Evolutionary conservation across 2,329 filamentous ascomycete species (phyloP), one percentile per base, ranked within the genome.

Genomic region (Lecanosticta acicola): DNA sequence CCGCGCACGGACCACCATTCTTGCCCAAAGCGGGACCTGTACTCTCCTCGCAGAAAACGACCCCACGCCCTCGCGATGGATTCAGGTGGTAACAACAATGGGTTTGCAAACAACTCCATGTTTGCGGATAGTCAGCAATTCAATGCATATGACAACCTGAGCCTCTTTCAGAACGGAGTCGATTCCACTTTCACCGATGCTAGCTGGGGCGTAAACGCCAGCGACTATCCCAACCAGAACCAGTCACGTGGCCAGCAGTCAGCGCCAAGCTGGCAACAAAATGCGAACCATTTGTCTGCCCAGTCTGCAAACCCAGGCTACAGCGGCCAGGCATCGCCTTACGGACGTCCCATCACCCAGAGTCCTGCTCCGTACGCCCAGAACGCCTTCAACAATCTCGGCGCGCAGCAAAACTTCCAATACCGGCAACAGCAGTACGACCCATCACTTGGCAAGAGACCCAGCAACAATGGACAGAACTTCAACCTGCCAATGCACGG

Each of bases 131-230:
- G 48, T 48, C 53, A 59, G 44, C 53, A 57, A 39, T 59, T 56
- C 53, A 55, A 56, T 53, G 40, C 58, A 46, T 64, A 58, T 63
- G 59, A 63, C 51, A 55, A 51, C 45, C 48, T 55, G 45, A 56
- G 51, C 49, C 43, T 57, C 32, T 62, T 60, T 50, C 52, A 54
- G 42, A 54, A 54, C 55, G 48, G 49, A 26, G 41, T 52, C 51
- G 55, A 61, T 44, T 48, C 56, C 40, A 54, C 29, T 45, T 53
- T 55, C 43, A 53, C 54, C 51, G 56, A 64, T 53, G 54, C 59
- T 56, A 54, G 55, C 55, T 65, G 62, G 62, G 55, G 48, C 53
- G 32, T 63, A 58, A 57, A 62, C 54, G 52, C 56, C 56, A 57
- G 55, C 48, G 49, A 53, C 45, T 55, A 44, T 37, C 39, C 43